Evolutionary conservation across 306 rosid genomes (phyloP).

Genomic region (Macrotyloma uniflorum): DNA sequence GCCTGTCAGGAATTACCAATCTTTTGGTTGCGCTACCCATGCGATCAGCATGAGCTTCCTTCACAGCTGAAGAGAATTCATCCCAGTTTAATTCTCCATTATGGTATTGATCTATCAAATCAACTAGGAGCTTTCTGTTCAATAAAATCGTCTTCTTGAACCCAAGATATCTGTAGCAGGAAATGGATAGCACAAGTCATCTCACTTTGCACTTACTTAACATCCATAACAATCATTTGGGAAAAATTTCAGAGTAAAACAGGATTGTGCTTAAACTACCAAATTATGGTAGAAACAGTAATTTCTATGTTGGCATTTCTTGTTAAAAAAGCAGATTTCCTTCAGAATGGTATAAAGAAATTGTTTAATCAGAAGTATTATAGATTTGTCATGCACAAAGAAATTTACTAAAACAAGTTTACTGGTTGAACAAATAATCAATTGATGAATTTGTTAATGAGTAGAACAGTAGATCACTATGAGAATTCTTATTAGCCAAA

Average conservation of each 20-base stretch:
- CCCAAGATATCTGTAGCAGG: constrained; percentile 72
- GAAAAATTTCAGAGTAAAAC: neutral
- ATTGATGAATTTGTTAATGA: neutral
- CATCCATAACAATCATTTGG: neutral
- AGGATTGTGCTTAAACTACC: neutral
- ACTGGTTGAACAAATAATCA: neutral
- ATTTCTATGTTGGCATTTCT: neutral
- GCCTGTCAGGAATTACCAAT: constrained; percentile 79
- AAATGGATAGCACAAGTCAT: constrained; percentile 29
- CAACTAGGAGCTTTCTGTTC: constrained; percentile 84
- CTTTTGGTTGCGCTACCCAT: constrained; percentile 78
- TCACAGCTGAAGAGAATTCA: constrained; percentile 80
- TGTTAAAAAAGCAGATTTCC: neutral
- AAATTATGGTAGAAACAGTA: neutral
- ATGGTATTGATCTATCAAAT: constrained; percentile 76
- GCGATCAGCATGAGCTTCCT: constrained; percentile 77
- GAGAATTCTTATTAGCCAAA: constrained; percentile 22
- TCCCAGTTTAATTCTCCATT: constrained; percentile 63
- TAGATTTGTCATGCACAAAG: neutral
- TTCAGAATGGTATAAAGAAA: neutral
- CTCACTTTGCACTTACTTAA: neutral
- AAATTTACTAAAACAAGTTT: neutral
- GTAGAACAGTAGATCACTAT: neutral
- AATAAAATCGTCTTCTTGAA: constrained; percentile 80
- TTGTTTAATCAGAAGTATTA: constrained; percentile 1